Evolutionary conservation across 2,329 filamentous ascomycete species (phyloP).

Genomic region (Xylaria sp.): DNA sequence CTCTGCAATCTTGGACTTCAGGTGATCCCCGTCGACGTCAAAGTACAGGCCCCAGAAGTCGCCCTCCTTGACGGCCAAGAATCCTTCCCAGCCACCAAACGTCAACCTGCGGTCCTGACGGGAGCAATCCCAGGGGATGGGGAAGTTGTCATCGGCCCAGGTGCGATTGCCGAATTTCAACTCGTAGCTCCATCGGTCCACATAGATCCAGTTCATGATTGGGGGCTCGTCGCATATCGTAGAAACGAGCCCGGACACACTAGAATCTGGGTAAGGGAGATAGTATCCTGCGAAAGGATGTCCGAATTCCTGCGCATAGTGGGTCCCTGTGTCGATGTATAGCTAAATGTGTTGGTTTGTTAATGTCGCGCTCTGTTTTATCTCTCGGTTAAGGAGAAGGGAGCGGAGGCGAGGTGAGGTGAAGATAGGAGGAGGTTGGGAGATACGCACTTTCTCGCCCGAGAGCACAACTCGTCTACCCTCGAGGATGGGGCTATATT

Average conservation of each 20-base stretch:
- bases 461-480: slow-evolving; percentile 58
- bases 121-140: slow-evolving; percentile 61
- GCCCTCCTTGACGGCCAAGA: slow-evolving; percentile 58
- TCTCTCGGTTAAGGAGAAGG: slow-evolving; percentile 1
- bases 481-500: slow-evolving; percentile 56
- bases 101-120: slow-evolving; percentile 61
- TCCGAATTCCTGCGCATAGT: slow-evolving; percentile 49
- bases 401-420: neutral
- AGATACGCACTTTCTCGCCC: slow-evolving; percentile 51
- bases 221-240: slow-evolving; percentile 60
- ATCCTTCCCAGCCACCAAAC: slow-evolving; percentile 61
- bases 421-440: neutral
- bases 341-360: slow-evolving; percentile 45
- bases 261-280: slow-evolving; percentile 63
- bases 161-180: slow-evolving; percentile 57
- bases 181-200: slow-evolving; percentile 56
- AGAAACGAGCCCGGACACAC: slow-evolving; percentile 57
- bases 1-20: slow-evolving; percentile 55
- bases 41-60: slow-evolving; percentile 60
- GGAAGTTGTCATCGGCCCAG: slow-evolving; percentile 55
- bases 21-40: slow-evolving; percentile 56
- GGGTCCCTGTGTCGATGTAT: slow-evolving; percentile 58
- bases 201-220: slow-evolving; percentile 62
- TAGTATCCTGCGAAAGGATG: slow-evolving; percentile 68
- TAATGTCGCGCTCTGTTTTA: slow-evolving; percentile 1